These are phyloP conservation scores for Strobilomyces confusus DNA, from an alignment of 768 basidiomycete genomes.

Conservation along the genomic window DNA sequence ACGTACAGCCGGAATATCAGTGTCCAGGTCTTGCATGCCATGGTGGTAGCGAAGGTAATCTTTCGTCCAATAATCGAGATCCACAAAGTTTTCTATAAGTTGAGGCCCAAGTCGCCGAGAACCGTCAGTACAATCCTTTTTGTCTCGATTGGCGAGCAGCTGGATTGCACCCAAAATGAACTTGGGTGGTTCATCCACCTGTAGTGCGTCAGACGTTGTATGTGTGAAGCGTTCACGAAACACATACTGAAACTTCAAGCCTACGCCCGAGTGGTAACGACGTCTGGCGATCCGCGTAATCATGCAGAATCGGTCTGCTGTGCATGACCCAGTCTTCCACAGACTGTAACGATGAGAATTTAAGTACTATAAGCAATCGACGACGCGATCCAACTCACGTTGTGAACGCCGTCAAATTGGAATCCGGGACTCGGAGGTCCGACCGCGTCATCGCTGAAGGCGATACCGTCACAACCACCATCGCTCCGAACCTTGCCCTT, in stretches of 20 bases:
- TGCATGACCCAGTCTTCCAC: slow-evolving; percentile 21
- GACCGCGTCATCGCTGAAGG: background rate
- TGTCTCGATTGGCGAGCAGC: slow-evolving; percentile 29
- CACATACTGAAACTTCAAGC: slow-evolving; percentile 23
- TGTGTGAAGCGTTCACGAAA: background rate
- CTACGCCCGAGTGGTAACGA: slow-evolving; percentile 23
- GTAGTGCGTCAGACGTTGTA: background rate
- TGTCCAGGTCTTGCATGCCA: slow-evolving; percentile 8
- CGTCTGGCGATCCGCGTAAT: slow-evolving; percentile 28
- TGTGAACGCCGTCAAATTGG: background rate
- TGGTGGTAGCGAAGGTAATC: slow-evolving; percentile 28
- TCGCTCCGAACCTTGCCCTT: slow-evolving; percentile 9
- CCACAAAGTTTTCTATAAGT: slow-evolving; percentile 29
- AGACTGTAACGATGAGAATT: slow-evolving; percentile 7
- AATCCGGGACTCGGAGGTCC: slow-evolving; percentile 4
- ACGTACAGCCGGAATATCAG: slow-evolving; percentile 21
- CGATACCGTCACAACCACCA: background rate
- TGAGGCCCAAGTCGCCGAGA: slow-evolving; percentile 27
- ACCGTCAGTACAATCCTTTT: slow-evolving; percentile 1
- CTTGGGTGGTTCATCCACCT: slow-evolving; percentile 24
- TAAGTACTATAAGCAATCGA: background rate
- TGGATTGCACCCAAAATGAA: slow-evolving; percentile 27
- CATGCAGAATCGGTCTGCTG: slow-evolving; percentile 20
- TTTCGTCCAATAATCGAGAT: slow-evolving; percentile 23
- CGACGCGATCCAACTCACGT: slow-evolving; percentile 4